Conservation (phyloP, 805 yeast genomes). For the Saccharomyces cerevisiae region DNA sequence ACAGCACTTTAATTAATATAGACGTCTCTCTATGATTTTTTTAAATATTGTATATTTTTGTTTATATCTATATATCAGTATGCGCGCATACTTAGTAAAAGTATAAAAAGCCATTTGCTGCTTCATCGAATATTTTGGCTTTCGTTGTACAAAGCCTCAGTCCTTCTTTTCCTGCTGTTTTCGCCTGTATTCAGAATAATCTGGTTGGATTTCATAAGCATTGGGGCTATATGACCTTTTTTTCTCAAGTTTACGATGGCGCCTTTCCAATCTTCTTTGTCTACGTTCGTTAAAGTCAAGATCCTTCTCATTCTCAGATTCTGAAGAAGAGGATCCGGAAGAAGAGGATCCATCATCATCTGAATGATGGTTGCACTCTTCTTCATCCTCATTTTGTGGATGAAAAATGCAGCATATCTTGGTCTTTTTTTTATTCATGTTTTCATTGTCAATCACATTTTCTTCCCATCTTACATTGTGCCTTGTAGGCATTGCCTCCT, state of each 20-base stretch:
- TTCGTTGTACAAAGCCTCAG: neutral
- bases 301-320: constrained; percentile 34
- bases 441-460: constrained; percentile 83
- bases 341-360: constrained; percentile 14
- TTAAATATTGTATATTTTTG: neutral
- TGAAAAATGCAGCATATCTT: constrained; percentile 86
- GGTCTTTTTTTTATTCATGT: constrained; percentile 79
- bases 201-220: constrained; percentile 86
- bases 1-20: constrained; percentile 56
- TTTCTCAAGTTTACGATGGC: constrained; percentile 23
- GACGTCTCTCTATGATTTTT: constrained; percentile 36
- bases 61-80: neutral
- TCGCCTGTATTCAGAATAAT: constrained; percentile 32
- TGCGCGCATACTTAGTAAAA: neutral
- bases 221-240: constrained; percentile 45
- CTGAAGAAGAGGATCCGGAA: constrained; percentile 32
- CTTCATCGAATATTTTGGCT: neutral
- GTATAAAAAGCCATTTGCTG: neutral
- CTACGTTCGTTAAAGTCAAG: constrained; percentile 28
- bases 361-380: constrained; percentile 27
- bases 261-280: constrained; percentile 30
- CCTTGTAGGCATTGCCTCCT: constrained; percentile 14
- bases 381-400: constrained; percentile 60
- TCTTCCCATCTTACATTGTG: constrained; percentile 74
- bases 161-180: constrained; percentile 8